Percentiles rank a stretch among this genome's conserved stretches.
These are phyloP conservation scores for Hypocrella siamensis DNA, from an alignment of 2,329 filamentous ascomycete species.

Conservation along the genomic window DNA sequence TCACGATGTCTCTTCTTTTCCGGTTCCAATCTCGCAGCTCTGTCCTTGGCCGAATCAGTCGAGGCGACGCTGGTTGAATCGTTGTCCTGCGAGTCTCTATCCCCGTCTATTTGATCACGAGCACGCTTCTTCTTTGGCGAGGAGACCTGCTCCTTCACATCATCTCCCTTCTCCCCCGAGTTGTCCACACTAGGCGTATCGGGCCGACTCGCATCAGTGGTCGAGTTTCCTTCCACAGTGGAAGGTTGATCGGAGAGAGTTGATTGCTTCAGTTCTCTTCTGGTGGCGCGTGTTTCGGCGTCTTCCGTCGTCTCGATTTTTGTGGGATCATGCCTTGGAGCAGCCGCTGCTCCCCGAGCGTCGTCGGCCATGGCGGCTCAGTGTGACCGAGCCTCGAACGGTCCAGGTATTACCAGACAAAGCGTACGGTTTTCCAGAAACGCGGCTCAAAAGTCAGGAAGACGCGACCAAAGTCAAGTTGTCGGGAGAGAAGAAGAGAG, in stretches of 20 bases:
- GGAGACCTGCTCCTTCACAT: slow-evolving; percentile 30
- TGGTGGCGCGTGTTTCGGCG: slow-evolving; percentile 45
- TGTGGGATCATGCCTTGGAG: slow-evolving; percentile 19
- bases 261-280: slow-evolving; percentile 49
- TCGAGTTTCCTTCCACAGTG: slow-evolving; percentile 1
- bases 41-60: slow-evolving; percentile 30
- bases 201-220: slow-evolving; percentile 10
- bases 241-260: slow-evolving; percentile 34
- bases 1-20: slow-evolving; percentile 52
- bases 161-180: slow-evolving; percentile 18
- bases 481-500: too few relatives aligned
- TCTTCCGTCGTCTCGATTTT: slow-evolving; percentile 33
- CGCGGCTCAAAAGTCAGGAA: background rate
- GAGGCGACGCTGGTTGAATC: slow-evolving; percentile 25
- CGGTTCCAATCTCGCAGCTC: slow-evolving; percentile 33
- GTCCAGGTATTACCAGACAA: background rate
- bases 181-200: slow-evolving; percentile 20
- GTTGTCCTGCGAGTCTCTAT: slow-evolving; percentile 24
- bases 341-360: slow-evolving; percentile 21
- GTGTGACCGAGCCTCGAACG: background rate
- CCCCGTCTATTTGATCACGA: slow-evolving; percentile 40
- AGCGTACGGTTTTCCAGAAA: background rate
- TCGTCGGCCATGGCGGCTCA: slow-evolving; percentile 26
- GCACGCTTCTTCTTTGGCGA: slow-evolving; percentile 54
- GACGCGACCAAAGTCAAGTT: too few relatives aligned